A percentile compares a stretch with the other conserved stretches of the same genome.
Conservation (phyloP, 2,329 filamentous ascomycete genomes). For the Epicoccum sorghinum region DNA sequence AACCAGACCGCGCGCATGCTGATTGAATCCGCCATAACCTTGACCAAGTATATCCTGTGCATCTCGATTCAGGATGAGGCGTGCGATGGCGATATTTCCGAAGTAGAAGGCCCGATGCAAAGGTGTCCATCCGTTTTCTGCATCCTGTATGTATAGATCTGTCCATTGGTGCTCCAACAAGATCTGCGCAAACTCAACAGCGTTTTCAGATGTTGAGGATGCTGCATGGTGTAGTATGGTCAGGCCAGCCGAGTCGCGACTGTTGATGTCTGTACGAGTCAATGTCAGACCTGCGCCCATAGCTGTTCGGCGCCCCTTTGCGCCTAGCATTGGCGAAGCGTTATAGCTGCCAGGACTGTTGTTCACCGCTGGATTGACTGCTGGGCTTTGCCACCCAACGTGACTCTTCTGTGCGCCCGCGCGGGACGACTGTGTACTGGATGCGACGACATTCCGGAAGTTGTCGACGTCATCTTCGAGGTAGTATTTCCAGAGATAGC, state of each 20-base stretch:
- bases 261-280: constrained; percentile 76
- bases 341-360: constrained; percentile 56
- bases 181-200: constrained; percentile 75
- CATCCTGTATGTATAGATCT: constrained; percentile 86
- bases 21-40: constrained; percentile 62
- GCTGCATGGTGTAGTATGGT: constrained; percentile 85
- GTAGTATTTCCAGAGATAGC: constrained; percentile 94
- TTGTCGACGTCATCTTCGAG: constrained; percentile 97
- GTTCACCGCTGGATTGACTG: constrained; percentile 42
- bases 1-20: constrained; percentile 75
- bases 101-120: constrained; percentile 89
- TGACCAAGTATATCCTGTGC: constrained; percentile 68
- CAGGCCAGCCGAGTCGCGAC: constrained; percentile 78
- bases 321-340: constrained; percentile 52
- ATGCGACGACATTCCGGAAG: constrained; percentile 87
- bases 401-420: constrained; percentile 59
- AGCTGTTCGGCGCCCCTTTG: constrained; percentile 42
- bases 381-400: constrained; percentile 41
- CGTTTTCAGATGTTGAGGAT: constrained; percentile 72
- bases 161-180: constrained; percentile 81
- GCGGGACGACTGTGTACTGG: constrained; percentile 66
- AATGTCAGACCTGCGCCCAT: constrained; percentile 47
- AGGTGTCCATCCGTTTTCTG: constrained; percentile 94
- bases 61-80: constrained; percentile 80
- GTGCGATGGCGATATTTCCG: constrained; percentile 86